A percentile compares a stretch with the other conserved stretches of the same genome.
Evolutionary conservation across 345 rosid genomes (phyloP).

Genomic region (Citrus cavaleriei): DNA sequence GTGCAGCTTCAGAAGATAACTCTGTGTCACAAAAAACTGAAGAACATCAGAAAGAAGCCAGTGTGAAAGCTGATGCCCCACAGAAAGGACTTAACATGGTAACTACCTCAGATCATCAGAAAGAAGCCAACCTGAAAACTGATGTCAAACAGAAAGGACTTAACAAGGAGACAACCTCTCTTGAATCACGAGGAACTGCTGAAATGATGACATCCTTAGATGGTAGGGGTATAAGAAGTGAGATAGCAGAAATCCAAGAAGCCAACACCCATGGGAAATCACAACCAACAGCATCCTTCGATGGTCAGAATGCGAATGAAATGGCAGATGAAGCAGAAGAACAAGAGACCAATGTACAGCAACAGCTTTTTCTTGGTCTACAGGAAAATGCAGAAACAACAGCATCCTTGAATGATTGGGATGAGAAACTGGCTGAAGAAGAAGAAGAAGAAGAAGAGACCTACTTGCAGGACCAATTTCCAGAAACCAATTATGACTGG

Average conservation of each 20-base stretch:
- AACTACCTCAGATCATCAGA: background rate
- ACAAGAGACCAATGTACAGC: slow-evolving; percentile 13
- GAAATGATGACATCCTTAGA: slow-evolving; percentile 10
- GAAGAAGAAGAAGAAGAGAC: slow-evolving; percentile 8
- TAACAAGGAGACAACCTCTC: background rate
- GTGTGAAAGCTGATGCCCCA: slow-evolving; percentile 10
- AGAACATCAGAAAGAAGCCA: slow-evolving; percentile 14
- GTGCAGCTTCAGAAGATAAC: background rate
- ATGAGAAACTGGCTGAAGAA: slow-evolving; percentile 6
- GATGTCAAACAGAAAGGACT: slow-evolving; percentile 16
- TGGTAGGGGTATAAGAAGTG: slow-evolving; percentile 29
- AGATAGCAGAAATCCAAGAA: slow-evolving; percentile 17
- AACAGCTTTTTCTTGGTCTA: slow-evolving; percentile 11
- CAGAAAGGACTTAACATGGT: slow-evolving; percentile 10
- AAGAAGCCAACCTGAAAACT: slow-evolving; percentile 5
- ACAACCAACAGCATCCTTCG: slow-evolving; percentile 18
- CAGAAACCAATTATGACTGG: slow-evolving; percentile 50
- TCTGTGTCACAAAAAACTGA: background rate
- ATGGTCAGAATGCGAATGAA: slow-evolving; percentile 27
- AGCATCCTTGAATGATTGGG: slow-evolving; percentile 29
- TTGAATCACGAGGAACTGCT: slow-evolving; percentile 15
- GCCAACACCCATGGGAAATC: slow-evolving; percentile 10
- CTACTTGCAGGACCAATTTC: slow-evolving; percentile 8
- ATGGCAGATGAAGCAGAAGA: slow-evolving; percentile 20
- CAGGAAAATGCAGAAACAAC: slow-evolving; percentile 22